These are phyloP conservation scores for Adansonia madagascariensis DNA, from an alignment of 441 rosid species.

Conservation along the genomic window DNA sequence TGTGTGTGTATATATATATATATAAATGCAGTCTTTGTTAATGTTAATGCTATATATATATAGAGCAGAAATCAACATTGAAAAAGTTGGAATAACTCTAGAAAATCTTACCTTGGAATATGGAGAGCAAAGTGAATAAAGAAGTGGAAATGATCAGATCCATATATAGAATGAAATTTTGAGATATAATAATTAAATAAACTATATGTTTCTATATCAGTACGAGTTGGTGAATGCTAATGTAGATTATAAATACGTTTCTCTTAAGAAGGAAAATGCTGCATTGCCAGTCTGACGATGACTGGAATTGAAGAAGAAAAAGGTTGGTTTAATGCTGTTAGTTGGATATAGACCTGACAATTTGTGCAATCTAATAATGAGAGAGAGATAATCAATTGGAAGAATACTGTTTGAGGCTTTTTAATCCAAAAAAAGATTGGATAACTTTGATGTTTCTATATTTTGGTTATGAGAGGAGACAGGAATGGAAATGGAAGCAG, in stretches of 20 bases:
- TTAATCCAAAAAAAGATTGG: not conserved
- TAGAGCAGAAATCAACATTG: too few species aligned
- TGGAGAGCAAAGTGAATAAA: slow-evolving; percentile 36
- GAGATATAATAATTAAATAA: too few species aligned
- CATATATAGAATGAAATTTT: slow-evolving; percentile 25
- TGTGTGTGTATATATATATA: too few species aligned
- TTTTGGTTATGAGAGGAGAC: not conserved
- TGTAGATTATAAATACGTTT: not conserved
- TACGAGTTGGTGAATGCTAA: too few species aligned
- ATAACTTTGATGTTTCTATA: not conserved
- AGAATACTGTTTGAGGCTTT: not conserved
- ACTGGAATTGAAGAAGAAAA: not conserved
- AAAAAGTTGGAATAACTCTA: too few species aligned
- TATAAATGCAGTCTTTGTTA: too few species aligned
- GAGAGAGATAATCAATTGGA: not conserved
- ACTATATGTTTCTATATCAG: not conserved
- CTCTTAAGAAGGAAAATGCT: not conserved
- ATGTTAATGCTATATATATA: too few species aligned
- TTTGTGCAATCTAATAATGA: not conserved
- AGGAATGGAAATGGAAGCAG: not conserved
- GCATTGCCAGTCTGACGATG: not conserved
- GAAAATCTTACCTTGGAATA: slow-evolving; percentile 35
- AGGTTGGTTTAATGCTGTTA: not conserved
- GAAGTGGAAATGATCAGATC: slow-evolving; percentile 28
- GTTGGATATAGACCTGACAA: not conserved